Base-by-base conservation (phyloP, 345 rosid species). In the Salix dunnii region DNA sequence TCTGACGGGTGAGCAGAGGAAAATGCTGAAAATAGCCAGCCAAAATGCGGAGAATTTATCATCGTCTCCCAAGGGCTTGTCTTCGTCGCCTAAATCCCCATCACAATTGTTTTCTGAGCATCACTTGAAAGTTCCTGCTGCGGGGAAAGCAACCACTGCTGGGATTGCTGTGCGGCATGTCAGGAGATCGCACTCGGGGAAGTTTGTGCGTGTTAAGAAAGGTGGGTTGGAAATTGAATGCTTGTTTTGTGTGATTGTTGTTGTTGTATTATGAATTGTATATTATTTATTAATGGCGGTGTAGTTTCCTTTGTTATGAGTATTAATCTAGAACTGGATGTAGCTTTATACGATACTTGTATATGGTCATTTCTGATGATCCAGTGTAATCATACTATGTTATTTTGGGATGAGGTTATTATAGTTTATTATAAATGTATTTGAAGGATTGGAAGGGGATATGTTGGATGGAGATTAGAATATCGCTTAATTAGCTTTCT, bases 111-210 rank as follows among this genome's bases (percentile, higher is more conserved):
- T 86, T 49, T 84, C 92, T 49, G 98, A 96, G 67, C 85, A 92
- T 83, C 90, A 78, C 17, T 77, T 91, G 40, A 94, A 88, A 80
- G 88, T 88, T 82, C 94, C 92, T 25, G 84, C 86, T 35, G 82
- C 89, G 13, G 91, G 91, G 17, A 94, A 90, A 85, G 92, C 86
- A 5, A 80, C 91, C 0, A 84, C 80, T 1, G 86, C 90, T 78
- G 97, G 95, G 75, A 70, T 82, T 79, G 96, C 94, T 0, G 85
- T 78, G 36, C 87, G 97, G 85, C 98, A 91, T 74, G 94, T 94
- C 33, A 88, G 94, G 6, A 74, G 97, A 71, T 86, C 98, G 2
- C 97, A 96, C 84, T 96, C 99, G 0, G 99, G 97, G 73, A 94
- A 92, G 87, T 80, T 76, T 28, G 82, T 82, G 28, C 92, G 93